Conservation (phyloP, 169 alveolate species). For the Cryptosporidium muris region DNA sequence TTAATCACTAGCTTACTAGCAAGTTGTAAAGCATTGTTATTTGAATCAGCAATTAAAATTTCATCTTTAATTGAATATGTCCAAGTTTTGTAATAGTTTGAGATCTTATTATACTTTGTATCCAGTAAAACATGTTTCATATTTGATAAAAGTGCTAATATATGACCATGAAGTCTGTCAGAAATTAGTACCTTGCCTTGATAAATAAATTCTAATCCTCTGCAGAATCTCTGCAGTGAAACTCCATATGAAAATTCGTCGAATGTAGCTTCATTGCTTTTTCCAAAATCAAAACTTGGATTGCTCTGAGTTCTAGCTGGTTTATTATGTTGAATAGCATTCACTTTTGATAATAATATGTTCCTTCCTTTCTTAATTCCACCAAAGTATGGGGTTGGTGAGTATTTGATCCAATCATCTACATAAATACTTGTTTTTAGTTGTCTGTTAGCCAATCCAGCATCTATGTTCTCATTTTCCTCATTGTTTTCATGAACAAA, state of each 20-base stretch:
- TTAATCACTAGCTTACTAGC: conserved; percentile 3
- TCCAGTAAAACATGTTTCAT: conserved; percentile 62
- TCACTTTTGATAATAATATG: neutral
- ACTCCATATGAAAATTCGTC: conserved; percentile 31
- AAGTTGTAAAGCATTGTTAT: conserved; percentile 26
- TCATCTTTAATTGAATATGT: conserved; percentile 23
- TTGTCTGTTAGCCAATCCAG: no score
- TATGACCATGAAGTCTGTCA: conserved; percentile 69
- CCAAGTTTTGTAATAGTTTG: conserved; percentile 59
- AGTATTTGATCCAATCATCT: conserved; percentile 58
- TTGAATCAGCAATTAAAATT: conserved; percentile 24
- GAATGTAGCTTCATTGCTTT: conserved; percentile 2
- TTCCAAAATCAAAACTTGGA: neutral
- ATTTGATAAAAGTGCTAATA: conserved; percentile 43
- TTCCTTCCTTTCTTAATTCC: conserved; percentile 16
- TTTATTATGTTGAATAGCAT: neutral
- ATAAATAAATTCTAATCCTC: conserved; percentile 44
- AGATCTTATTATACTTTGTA: conserved; percentile 46
- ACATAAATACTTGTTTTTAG: conserved; percentile 1
- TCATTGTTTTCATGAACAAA: neutral
- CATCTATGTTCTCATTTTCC: neutral
- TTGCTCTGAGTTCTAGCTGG: neutral
- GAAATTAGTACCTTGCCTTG: conserved; percentile 66
- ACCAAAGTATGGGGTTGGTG: conserved; percentile 26
- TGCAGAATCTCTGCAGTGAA: conserved; percentile 56